phyloP scores from a whole-genome alignment of 2,329 filamentous ascomycete genomes.

The Aspergillus sp. region DNA sequence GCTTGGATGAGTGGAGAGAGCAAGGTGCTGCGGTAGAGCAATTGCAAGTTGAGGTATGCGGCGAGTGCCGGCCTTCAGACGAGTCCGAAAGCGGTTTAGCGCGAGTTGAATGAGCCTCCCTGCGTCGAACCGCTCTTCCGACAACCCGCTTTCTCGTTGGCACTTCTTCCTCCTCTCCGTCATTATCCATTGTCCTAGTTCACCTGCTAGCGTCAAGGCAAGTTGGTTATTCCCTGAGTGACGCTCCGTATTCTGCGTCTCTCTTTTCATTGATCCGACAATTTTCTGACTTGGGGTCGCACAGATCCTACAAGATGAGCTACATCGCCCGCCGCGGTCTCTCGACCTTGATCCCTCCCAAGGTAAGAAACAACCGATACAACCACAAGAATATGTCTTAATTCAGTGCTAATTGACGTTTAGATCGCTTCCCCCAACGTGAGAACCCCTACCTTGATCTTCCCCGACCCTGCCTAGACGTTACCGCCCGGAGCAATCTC shows the following conservation, averaged over 20 bases:
- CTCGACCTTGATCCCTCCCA: slow-evolving; percentile 98
- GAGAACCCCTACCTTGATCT: slow-evolving; percentile 25
- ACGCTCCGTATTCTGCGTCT: not conserved
- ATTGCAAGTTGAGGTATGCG: slow-evolving; percentile 34
- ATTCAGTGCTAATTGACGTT: slow-evolving; percentile 42
- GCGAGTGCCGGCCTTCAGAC: slow-evolving; percentile 34
- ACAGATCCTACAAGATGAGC: slow-evolving; percentile 72
- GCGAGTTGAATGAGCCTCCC: slow-evolving; percentile 26
- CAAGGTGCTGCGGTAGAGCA: slow-evolving; percentile 36
- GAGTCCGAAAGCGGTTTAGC: slow-evolving; percentile 40
- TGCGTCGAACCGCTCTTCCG: slow-evolving; percentile 35
- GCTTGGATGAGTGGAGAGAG: slow-evolving; percentile 21
- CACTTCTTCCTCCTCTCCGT: slow-evolving; percentile 37
- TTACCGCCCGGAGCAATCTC: slow-evolving; percentile 24
- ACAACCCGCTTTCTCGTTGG: slow-evolving; percentile 39
- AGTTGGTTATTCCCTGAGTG: slow-evolving; percentile 12
- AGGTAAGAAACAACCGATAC: slow-evolving; percentile 62
- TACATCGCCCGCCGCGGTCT: slow-evolving; percentile 87
- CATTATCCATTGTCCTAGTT: slow-evolving; percentile 35
- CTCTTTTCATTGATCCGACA: not conserved
- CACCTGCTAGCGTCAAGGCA: slow-evolving; percentile 39
- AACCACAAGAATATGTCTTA: slow-evolving; percentile 5
- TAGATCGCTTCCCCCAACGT: slow-evolving; percentile 45
- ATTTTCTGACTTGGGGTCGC: slow-evolving; percentile 23
- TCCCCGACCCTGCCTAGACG: slow-evolving; percentile 18